Base-by-base conservation (phyloP, 768 basidiomycete species). In the Phlebiopsis flavidoalba region DNA sequence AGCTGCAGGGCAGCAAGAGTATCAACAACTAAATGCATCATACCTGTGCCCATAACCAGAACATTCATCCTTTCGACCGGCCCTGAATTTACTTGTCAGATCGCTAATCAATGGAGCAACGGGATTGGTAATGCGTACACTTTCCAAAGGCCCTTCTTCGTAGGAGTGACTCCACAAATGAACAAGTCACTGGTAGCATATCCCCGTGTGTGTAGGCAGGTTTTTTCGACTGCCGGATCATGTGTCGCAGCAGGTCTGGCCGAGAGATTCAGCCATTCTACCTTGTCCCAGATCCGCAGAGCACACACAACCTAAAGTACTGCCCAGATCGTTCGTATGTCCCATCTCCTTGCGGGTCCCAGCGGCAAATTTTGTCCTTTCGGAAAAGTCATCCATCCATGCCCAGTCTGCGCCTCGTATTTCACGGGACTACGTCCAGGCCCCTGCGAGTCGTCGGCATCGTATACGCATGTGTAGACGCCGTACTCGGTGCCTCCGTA, bases 401-500 rank as follows among this genome's bases (percentile, higher is more conserved):
- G 59, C 61, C 66, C 66, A 66, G 35, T 66, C 63, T 2, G 40
- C 47, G 36, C 53, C n/a, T n/a, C 11, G 59, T 60, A 46, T n/a
- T 63, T 57, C 35, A 49, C 31, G 5, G 31, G 50, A n/a, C n/a
- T 7, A 48, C 46, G 21, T 21, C n/a, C 33, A 14, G 37, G 59
- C n/a, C 56, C 61, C 33, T 36, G 61, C 40, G 50, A 52, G 26
- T 62, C 61, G 52, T 53, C 46, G 2, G 31, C 35, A 36, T 63
- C 60, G 19, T 56, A 54, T 2, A 58, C 17, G 17, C 53, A 24
- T 8, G 62, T 59, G 14, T 57, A 26, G 1, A 53, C 53, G 21
- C 65, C 65, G 26, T 61, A 63, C 58, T 66, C 65, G 15, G 62
- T 66, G 11, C 37, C 63, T 12, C 65, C 65, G 37, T 66, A 66